phyloP scores from a whole-genome alignment of 2,329 filamentous ascomycete genomes.

The Fusarium bactridioides region DNA sequence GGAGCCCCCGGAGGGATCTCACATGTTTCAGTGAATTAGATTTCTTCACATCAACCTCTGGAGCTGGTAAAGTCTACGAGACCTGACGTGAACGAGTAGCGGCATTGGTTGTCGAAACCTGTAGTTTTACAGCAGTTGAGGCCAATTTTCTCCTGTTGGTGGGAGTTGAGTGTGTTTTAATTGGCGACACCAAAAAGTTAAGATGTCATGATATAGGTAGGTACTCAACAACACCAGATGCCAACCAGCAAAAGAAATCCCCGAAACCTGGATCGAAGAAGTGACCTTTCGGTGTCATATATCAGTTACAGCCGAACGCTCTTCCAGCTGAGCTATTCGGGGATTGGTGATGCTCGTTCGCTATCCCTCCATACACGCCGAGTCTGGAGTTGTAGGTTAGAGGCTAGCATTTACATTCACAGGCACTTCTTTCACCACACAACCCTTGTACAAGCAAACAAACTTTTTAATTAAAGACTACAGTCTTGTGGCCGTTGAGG shows the following conservation, averaged over 20 bases:
- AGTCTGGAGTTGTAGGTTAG: background rate
- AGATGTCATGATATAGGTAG: background rate
- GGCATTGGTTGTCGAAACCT: too few species aligned
- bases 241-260: conserved; percentile 26
- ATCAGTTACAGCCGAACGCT: conserved; percentile 39
- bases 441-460: background rate
- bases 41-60: too few species aligned
- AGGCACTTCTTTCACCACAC: background rate
- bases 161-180: background rate
- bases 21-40: background rate
- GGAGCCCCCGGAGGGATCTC: background rate
- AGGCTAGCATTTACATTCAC: background rate
- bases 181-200: background rate
- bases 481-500: conserved; percentile 80
- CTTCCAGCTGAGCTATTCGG: conserved; percentile 43
- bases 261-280: conserved; percentile 41
- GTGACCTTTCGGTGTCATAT: conserved; percentile 37
- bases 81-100: too few species aligned
- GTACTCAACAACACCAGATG: background rate
- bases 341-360: background rate
- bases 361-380: background rate
- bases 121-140: too few species aligned
- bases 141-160: background rate
- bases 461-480: conserved; percentile 67
- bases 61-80: too few species aligned